These are phyloP conservation scores for Coemansia aciculifera DNA, from an alignment of 192 early-diverging fungal species.

Conservation along the genomic window DNA sequence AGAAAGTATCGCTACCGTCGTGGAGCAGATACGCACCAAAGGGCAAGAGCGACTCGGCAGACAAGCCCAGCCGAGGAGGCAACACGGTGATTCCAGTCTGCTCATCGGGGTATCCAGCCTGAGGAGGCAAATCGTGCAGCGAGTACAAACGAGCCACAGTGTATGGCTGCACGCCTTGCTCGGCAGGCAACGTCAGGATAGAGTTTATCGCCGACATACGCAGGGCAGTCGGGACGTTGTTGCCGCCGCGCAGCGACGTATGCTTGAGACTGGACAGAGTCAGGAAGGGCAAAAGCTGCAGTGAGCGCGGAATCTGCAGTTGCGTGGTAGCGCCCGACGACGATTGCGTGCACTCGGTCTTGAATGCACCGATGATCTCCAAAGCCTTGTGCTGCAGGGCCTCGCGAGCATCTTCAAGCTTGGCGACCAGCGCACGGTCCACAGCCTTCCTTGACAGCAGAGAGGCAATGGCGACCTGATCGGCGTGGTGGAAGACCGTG, in stretches of 20 bases:
- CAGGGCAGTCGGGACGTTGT: conserved; percentile 74
- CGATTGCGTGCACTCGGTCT: conserved; percentile 70
- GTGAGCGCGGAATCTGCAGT: conserved; percentile 78
- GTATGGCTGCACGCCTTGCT: conserved; percentile 67
- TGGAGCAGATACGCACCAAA: conserved; percentile 87
- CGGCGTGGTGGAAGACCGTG: conserved; percentile 80
- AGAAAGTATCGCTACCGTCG: conserved; percentile 76
- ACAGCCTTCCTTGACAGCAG: conserved; percentile 89
- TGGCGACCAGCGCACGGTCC: conserved; percentile 80
- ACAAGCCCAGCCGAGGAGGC: conserved; percentile 78
- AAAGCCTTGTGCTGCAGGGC: conserved; percentile 81
- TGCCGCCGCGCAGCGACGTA: conserved; percentile 61
- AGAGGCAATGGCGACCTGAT: conserved; percentile 80
- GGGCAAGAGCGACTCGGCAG: conserved; percentile 80
- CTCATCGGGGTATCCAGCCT: conserved; percentile 52
- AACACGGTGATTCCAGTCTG: conserved; percentile 64
- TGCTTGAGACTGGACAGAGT: conserved; percentile 83
- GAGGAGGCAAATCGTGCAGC: conserved; percentile 73
- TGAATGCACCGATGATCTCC: conserved; percentile 91
- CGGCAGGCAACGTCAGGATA: conserved; percentile 78
- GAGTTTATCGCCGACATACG: conserved; percentile 80
- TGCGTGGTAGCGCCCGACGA: conserved; percentile 75
- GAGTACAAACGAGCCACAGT: conserved; percentile 81
- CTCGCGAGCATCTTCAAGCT: conserved; percentile 92
- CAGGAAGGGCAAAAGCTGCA: conserved; percentile 84